phyloP scores from a whole-genome alignment of 202 grass and related monocot genomes.

The Zizania palustris region DNA sequence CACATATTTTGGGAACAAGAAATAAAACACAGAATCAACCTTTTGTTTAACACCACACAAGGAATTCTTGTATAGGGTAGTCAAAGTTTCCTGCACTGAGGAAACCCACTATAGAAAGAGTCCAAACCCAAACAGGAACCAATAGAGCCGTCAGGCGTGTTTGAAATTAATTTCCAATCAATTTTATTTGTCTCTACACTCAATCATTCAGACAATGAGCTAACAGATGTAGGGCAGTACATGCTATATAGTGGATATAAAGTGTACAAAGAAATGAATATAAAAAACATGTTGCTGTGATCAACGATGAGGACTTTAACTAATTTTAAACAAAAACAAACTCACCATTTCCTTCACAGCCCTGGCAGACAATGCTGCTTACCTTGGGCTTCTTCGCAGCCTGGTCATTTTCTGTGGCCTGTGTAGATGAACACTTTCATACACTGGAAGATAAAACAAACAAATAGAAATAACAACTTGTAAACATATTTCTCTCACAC shows the following conservation, averaged over 20 bases:
- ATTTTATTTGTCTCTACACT: neutral
- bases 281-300: neutral
- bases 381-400: conserved; percentile 48
- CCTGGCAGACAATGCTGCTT: conserved; percentile 56
- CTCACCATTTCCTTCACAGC: conserved; percentile 64
- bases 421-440: conserved; percentile 32
- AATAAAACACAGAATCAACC: conserved; percentile 12
- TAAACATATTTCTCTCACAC: neutral
- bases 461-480: neutral
- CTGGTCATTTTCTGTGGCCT: conserved; percentile 56
- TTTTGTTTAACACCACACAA: neutral
- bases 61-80: neutral
- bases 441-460: conserved; percentile 21
- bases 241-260: neutral
- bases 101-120: neutral
- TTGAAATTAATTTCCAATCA: neutral
- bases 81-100: neutral
- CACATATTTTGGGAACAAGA: conserved; percentile 17
- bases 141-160: neutral
- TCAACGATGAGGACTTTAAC: neutral
- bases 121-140: conserved; percentile 3
- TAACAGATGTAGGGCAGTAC: neutral
- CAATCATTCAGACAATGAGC: neutral
- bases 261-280: neutral
- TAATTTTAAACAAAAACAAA: conserved; percentile 24